Conservation (phyloP, 176 grass and related monocot species). For the Pontederia crassipes region DNA sequence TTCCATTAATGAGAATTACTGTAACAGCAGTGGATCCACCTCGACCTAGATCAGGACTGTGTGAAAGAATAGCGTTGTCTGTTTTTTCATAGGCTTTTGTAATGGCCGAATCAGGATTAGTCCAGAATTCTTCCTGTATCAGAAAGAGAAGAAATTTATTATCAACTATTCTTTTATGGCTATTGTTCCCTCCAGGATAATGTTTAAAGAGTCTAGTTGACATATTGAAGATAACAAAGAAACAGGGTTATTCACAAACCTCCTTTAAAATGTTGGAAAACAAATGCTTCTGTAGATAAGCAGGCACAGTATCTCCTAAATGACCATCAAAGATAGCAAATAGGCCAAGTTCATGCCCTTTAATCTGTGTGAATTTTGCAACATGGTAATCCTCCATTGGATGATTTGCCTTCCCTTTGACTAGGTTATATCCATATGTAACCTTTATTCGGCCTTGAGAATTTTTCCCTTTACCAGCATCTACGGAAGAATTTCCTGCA, state of each 20-base stretch:
- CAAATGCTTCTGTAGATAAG: slow-evolving; percentile 43
- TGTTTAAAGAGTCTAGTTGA: not conserved
- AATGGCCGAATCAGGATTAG: slow-evolving; percentile 56
- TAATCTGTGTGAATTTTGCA: slow-evolving; percentile 26
- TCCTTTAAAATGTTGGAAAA: slow-evolving; percentile 37
- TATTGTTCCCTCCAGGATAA: slow-evolving; percentile 1
- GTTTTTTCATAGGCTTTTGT: slow-evolving; percentile 79
- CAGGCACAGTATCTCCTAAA: slow-evolving; percentile 34
- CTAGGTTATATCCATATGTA: slow-evolving; percentile 36
- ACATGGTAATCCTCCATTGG: slow-evolving; percentile 49
- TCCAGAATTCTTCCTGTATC: slow-evolving; percentile 80
- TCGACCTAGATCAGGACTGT: slow-evolving; percentile 62
- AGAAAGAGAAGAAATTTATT: not conserved
- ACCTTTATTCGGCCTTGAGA: slow-evolving; percentile 16
- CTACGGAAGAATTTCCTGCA: slow-evolving; percentile 6
- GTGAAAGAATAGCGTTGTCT: slow-evolving; percentile 65
- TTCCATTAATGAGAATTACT: slow-evolving; percentile 67
- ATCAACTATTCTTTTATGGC: not conserved
- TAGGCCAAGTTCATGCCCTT: slow-evolving; percentile 26
- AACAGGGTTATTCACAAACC: slow-evolving; percentile 8
- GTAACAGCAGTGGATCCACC: slow-evolving; percentile 61
- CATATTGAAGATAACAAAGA: not conserved
- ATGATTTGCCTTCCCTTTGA: slow-evolving; percentile 37
- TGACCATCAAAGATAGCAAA: slow-evolving; percentile 45
- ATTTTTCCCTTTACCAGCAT: slow-evolving; percentile 25